Evolutionary conservation across 1,284 basidiomycete genomes (phyloP), one percentile per base, ranked within the genome.

Genomic region (Malassezia yamatoensis): DNA sequence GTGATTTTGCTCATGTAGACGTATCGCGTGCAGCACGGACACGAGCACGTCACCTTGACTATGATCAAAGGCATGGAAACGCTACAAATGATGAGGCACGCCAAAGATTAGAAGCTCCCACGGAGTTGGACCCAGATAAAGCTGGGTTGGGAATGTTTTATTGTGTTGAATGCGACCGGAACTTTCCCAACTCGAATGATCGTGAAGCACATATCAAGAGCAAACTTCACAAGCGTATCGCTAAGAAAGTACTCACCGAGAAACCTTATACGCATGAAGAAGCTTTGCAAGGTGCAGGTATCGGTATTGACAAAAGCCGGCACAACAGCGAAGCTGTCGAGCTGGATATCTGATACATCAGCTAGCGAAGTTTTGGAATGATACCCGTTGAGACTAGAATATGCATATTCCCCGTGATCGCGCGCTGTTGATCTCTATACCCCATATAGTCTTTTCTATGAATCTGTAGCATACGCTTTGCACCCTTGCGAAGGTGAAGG

Each of bases 91-190:
- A 61, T n/a, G 51, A 60, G 38, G 65, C 63, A 62, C 63, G 65
- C 34, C 60, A 61, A 16, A 62, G 36, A 20, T 60, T 70, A 34
- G 63, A 66, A 41, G 61, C 66, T n/a, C 72, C 72, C 15, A 59
- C 60, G 10, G 61, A 65, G 53, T 61, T 73, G 40, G 70, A 74
- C 45, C 58, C 68, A 13, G 70, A 74, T 49, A 68, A 68, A 57
- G 63, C 71, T n/a, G 72, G 72, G 53, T 64, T 74, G 45, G 72
- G 72, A 36, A 65, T 69, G 21, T 73, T 72, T 57, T 73, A 74
- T 61, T 74, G 72, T 49, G 63, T 73, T 34, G 64, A 68, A 40
- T 74, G 72, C 59, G 72, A 74, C 44, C 66, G 72, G 12, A 60
- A 73, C 58, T 73, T 74, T 24, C 67, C 70, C 38, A 60, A 58